phyloP scores from a whole-genome alignment of 495 filamentous ascomycete species.

The Aspergillus hancockii region DNA sequence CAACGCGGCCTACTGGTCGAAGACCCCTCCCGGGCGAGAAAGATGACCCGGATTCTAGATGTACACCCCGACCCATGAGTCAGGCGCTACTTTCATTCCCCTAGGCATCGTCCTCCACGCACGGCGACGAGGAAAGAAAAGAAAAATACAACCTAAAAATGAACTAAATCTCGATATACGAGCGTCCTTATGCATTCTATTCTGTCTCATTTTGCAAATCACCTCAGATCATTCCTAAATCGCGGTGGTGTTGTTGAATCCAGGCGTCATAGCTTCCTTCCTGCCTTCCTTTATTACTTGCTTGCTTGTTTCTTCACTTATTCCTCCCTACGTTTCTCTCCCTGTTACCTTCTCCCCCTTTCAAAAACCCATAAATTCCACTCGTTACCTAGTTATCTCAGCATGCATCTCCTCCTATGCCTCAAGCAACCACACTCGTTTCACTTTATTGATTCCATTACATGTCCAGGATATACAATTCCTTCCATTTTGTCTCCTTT shows the following conservation, averaged over 20 bases:
- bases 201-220: background rate
- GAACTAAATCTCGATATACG: background rate
- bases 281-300: too few species aligned
- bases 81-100: background rate
- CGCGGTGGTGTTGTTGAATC: too few species aligned
- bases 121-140: background rate
- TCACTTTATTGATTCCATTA: background rate
- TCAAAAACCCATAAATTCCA: background rate
- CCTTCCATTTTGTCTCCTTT: background rate
- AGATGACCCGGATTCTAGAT: conserved; percentile 55
- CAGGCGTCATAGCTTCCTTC: too few species aligned
- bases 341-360: background rate
- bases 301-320: background rate
- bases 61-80: conserved; percentile 25
- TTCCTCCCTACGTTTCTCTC: background rate
- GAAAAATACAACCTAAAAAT: background rate
- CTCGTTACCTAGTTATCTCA: background rate
- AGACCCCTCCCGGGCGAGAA: conserved; percentile 59
- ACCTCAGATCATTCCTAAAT: too few species aligned
- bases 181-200: background rate
- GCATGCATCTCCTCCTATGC: background rate
- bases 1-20: conserved; percentile 64
- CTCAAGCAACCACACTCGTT: background rate
- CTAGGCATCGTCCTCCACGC: background rate
- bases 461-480: background rate